Percentiles rank a stretch among this genome's conserved stretches.
phyloP scores from a whole-genome alignment of 2,329 filamentous ascomycete genomes.

The Ophiostoma tasmaniense region DNA sequence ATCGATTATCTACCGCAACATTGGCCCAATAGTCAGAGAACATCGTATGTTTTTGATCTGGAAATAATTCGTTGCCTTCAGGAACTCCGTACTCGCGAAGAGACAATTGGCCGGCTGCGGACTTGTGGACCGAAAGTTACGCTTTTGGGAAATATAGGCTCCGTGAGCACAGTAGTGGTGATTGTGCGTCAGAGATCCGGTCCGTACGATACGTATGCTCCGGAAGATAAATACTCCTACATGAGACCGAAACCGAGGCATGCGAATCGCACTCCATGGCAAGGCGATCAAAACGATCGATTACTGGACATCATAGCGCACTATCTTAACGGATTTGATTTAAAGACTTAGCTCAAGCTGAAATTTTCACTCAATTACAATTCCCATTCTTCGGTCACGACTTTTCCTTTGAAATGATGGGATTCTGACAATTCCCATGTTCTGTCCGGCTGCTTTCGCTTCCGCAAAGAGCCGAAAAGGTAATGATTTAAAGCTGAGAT shows the following conservation, averaged over 20 bases:
- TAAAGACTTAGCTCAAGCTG: no score
- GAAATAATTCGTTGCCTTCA: background rate
- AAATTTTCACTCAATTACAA: background rate
- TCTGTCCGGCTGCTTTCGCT: background rate
- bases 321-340: no score
- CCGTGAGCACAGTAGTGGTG: background rate
- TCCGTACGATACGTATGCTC: background rate
- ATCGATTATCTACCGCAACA: background rate
- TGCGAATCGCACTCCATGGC: background rate
- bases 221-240: no score
- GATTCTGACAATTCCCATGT: background rate
- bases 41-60: background rate
- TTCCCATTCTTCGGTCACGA: background rate
- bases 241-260: no score
- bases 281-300: background rate
- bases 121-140: background rate
- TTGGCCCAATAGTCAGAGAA: background rate
- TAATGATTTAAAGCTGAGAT: background rate
- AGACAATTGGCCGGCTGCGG: background rate
- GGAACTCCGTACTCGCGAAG: background rate
- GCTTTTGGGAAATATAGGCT: background rate
- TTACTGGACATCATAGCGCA: no score
- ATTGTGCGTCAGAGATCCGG: background rate
- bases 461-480: no score
- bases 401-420: background rate